These are phyloP conservation scores for Podospora fimiseda DNA, from an alignment of 495 filamentous ascomycete genomes.

Conservation along the genomic window DNA sequence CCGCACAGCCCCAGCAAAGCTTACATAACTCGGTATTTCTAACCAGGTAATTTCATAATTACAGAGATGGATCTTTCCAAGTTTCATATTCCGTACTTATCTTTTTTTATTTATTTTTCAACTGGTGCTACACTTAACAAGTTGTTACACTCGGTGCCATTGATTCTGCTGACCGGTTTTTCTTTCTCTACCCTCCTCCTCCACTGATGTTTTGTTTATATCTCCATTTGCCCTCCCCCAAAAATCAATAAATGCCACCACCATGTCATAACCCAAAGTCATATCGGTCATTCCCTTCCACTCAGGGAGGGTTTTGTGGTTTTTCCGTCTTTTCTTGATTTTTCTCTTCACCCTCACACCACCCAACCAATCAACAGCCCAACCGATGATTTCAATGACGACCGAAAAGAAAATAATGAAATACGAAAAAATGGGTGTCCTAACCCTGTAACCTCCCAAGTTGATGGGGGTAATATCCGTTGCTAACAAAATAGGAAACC, in stretches of 20 bases:
- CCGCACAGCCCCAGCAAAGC: neutral
- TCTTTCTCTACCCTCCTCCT: neutral
- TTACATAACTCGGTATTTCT: neutral
- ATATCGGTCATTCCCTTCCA: conserved; percentile 2
- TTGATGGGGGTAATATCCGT: neutral
- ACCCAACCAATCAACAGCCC: neutral
- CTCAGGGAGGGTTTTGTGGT: neutral
- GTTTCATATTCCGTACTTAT: too few relatives aligned
- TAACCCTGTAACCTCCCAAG: neutral
- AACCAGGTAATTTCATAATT: neutral
- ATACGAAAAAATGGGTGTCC: neutral
- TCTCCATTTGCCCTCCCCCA: neutral
- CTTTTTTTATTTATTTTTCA: neutral
- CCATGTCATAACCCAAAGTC: neutral
- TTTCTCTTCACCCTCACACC: neutral
- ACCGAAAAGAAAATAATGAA: neutral
- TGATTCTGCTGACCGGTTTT: neutral
- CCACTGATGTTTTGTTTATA: neutral
- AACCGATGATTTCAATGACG: too few relatives aligned
- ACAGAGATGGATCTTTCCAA: too few relatives aligned
- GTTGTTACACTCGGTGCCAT: neutral
- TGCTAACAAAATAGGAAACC: neutral
- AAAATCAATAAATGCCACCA: neutral
- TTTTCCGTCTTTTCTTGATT: neutral
- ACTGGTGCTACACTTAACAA: neutral